Evolutionary conservation across 2,329 filamentous ascomycete species (phyloP).

Genomic region (Paracorniculantispora psalliotae): DNA sequence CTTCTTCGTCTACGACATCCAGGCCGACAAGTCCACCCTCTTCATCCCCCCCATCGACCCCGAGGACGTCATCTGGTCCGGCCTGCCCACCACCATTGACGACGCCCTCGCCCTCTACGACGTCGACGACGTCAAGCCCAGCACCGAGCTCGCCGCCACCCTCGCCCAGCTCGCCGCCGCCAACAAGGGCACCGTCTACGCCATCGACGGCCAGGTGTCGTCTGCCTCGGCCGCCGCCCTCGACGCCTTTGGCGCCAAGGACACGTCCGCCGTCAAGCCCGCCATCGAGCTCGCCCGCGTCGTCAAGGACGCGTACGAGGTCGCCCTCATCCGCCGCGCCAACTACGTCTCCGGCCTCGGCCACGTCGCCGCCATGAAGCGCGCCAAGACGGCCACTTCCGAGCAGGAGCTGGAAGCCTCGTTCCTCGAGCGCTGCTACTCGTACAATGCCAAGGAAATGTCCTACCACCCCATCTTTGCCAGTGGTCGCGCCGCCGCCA

Average conservation of each 20-base stretch:
- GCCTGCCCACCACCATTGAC: conserved; percentile 70
- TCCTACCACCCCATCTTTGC: conserved; percentile 86
- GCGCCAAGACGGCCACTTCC: conserved; percentile 60
- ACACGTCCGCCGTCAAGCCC: conserved; percentile 50
- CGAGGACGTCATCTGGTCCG: conserved; percentile 91
- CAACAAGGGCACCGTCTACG: conserved; percentile 54
- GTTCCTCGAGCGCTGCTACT: conserved; percentile 72
- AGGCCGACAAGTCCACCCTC: conserved; percentile 67
- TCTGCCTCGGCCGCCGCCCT: conserved; percentile 66
- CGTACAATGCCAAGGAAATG: conserved; percentile 72
- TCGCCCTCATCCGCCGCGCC: conserved; percentile 67
- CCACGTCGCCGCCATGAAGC: conserved; percentile 57
- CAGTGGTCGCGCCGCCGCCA: conserved; percentile 72
- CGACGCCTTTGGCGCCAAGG: conserved; percentile 60
- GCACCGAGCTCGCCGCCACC: conserved; percentile 70
- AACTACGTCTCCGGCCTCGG: conserved; percentile 65
- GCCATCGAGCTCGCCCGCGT: conserved; percentile 66
- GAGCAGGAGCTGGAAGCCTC: conserved; percentile 79
- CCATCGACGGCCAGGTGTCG: conserved; percentile 76
- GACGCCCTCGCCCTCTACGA: conserved; percentile 76
- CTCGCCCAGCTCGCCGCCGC: conserved; percentile 49
- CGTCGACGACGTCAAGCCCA: conserved; percentile 70
- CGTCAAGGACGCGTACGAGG: conserved; percentile 69
- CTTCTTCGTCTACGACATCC: conserved; percentile 75
- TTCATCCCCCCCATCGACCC: conserved; percentile 87